Base-by-base conservation (phyloP, 2,329 filamentous ascomycete species). In the Blastomyces percursus region DNA sequence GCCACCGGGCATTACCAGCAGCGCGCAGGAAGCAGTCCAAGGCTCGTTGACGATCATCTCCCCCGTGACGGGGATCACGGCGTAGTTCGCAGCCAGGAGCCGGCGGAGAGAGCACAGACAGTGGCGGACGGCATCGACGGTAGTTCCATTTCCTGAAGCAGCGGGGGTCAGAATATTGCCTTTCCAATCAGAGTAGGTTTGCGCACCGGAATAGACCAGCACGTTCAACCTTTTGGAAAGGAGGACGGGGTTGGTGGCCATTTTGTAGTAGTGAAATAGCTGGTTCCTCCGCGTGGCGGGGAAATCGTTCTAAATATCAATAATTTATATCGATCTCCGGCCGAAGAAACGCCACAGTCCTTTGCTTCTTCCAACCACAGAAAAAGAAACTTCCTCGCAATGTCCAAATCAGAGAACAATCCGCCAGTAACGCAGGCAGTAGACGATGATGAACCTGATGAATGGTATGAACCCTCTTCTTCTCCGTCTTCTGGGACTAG, bases 1-100 rank as follows among this genome's bases (percentile, higher is more conserved):
- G 40, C 94, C 94, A 27, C 94, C 94, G 1, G 94, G 94, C 60
- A 99, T 85, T 1, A 97, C 92, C 7, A 99, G 82, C 11, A 97
- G 82, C 0, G 91, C 91, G 73, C 93, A 97, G 1, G 90, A 88
- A 2, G 88, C 79, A 0, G 86, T 82, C 94, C 94, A 99, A 14
- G 94, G 94, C 74, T 99, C 94, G 67, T 92, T 91, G 71, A 96
- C 80, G 63, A 99, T 80, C 67, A 88, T 85, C 7, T 87, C 81
- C 63, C 91, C 88, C 35, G 84, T 87, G 65, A 97, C 83, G 61
- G 91, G 88, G 66, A 92, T 92, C 66, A 99, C 91, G 64, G 93
- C 94, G 78, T 99, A 97, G 75, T 92, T 89, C 59, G 91, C 89
- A 3, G 90, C 89, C 30, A 97, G 85, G 4, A 97, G 83, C 46